Evolutionary conservation across 148 eudicot genomes (phyloP).

Genomic region (Rhododendron henanense): DNA sequence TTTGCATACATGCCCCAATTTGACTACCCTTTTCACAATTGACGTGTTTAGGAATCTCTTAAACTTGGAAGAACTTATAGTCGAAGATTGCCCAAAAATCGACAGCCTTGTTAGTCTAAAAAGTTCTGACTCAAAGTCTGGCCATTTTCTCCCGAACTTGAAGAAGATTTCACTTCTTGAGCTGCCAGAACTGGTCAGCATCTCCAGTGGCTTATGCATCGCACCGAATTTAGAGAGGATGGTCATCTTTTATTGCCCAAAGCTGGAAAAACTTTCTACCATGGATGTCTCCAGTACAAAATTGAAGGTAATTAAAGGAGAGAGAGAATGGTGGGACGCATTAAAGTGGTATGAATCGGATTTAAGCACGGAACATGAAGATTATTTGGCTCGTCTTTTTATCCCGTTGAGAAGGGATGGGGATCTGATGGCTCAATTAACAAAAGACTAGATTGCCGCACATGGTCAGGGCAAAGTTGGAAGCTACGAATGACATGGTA

Average conservation of each 20-base stretch:
- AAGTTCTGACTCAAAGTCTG: neutral
- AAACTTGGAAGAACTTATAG: constrained; percentile 13
- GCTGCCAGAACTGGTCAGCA: constrained; percentile 14
- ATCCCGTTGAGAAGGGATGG: too few relatives aligned
- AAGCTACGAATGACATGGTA: neutral
- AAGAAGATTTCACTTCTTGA: constrained; percentile 4
- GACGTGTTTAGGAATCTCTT: neutral
- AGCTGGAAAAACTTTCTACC: too few relatives aligned
- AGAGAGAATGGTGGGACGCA: too few relatives aligned
- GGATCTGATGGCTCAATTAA: too few relatives aligned
- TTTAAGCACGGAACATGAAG: too few relatives aligned
- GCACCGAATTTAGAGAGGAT: constrained; percentile 10
- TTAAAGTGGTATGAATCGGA: too few relatives aligned
- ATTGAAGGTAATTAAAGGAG: too few relatives aligned
- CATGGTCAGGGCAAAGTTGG: too few relatives aligned
- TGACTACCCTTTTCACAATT: constrained; percentile 12
- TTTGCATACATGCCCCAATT: constrained; percentile 13
- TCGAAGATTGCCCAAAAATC: constrained; percentile 19
- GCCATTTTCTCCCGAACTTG: neutral
- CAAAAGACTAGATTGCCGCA: too few relatives aligned
- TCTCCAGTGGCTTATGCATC: neutral
- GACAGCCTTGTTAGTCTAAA: neutral
- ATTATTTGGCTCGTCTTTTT: too few relatives aligned
- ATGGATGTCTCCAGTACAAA: too few relatives aligned
- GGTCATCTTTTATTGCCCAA: neutral